phyloP scores from a whole-genome alignment of 2,329 filamentous ascomycete species.

The Penicillium sp. region DNA sequence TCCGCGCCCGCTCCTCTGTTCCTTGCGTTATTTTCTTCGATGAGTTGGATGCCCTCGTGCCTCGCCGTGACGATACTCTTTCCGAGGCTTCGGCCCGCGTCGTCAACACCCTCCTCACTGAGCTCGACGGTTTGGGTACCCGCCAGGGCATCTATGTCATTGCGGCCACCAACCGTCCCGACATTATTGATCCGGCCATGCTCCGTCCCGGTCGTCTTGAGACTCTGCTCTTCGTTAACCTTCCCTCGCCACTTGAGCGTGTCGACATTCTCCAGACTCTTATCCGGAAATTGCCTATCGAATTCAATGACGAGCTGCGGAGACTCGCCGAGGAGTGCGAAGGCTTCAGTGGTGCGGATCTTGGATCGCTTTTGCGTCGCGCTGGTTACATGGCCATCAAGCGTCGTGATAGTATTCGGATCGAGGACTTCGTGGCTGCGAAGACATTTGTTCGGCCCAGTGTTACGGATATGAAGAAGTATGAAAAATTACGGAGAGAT shows the following conservation, averaged over 20 bases:
- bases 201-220: constrained; percentile 87
- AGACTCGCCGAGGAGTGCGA: constrained; percentile 70
- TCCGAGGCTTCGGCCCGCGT: constrained; percentile 85
- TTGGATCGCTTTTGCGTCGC: constrained; percentile 59
- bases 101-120: constrained; percentile 91
- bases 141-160: constrained; percentile 90
- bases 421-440: constrained; percentile 45
- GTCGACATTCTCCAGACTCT: constrained; percentile 80
- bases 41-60: constrained; percentile 90
- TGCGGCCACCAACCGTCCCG: constrained; percentile 89
- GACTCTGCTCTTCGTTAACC: constrained; percentile 82
- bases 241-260: constrained; percentile 76
- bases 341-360: constrained; percentile 73
- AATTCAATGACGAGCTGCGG: constrained; percentile 58
- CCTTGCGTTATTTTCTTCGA: constrained; percentile 98
- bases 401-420: constrained; percentile 48
- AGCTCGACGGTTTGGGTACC: constrained; percentile 79
- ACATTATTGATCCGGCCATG: constrained; percentile 96
- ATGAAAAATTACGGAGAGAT: constrained; percentile 55
- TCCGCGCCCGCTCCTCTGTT: constrained; percentile 78
- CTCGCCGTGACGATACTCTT: constrained; percentile 73
- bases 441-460: constrained; percentile 47
- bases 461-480: constrained; percentile 60
- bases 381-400: constrained; percentile 60
- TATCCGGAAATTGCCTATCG: constrained; percentile 52